These are phyloP conservation scores for Stagonosporopsis chrysanthemi DNA, from an alignment of 2,329 filamentous ascomycete species.

Conservation along the genomic window DNA sequence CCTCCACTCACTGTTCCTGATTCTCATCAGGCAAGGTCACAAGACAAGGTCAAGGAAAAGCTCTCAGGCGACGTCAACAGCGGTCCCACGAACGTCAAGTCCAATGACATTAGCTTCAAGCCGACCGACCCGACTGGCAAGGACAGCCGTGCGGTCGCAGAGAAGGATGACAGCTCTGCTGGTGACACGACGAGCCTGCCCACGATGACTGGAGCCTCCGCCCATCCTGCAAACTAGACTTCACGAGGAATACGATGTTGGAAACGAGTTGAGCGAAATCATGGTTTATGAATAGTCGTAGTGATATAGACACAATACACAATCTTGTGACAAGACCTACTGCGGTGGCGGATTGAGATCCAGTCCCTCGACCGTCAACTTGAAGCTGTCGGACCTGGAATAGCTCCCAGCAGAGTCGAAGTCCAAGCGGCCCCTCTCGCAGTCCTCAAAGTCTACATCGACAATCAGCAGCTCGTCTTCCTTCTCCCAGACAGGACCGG, in stretches of 20 bases:
- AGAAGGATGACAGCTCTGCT: too few relatives aligned
- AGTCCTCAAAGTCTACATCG: constrained; percentile 88
- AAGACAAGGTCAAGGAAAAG: too few relatives aligned
- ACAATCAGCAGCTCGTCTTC: constrained; percentile 72
- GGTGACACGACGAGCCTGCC: too few relatives aligned
- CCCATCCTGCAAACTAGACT: neutral
- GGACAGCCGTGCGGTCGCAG: too few relatives aligned
- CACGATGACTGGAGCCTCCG: too few relatives aligned
- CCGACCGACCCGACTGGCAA: too few relatives aligned
- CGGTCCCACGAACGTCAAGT: too few relatives aligned
- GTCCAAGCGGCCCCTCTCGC: constrained; percentile 80
- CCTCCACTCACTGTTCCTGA: too few relatives aligned
- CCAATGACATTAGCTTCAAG: too few relatives aligned
- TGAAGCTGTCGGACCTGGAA: constrained; percentile 73
- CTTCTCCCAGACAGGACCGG: constrained; percentile 81
- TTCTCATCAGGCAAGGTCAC: too few relatives aligned
- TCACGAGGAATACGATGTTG: too few relatives aligned
- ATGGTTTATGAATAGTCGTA: neutral
- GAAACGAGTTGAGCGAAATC: neutral
- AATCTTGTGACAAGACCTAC: neutral
- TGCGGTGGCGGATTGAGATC: constrained; percentile 65
- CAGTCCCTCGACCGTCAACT: constrained; percentile 65
- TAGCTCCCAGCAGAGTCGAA: constrained; percentile 87
- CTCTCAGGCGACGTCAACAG: too few relatives aligned
- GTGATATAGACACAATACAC: neutral